phyloP scores from a whole-genome alignment of 371 early-diverging fungal species.

The Lichtheimia ornata region DNA sequence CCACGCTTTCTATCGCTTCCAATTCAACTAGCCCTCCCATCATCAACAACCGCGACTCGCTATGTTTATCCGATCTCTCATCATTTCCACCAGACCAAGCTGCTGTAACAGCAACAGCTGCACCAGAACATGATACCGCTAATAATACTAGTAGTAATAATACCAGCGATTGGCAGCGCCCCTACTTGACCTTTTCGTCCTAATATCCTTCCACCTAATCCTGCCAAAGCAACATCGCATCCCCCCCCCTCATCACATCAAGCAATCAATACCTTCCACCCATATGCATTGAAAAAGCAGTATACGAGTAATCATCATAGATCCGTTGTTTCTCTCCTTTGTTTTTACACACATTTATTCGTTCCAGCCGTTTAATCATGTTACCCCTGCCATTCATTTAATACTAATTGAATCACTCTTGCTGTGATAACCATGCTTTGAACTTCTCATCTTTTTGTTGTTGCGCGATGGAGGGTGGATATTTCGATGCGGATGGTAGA shows the following conservation, averaged over 20 bases:
- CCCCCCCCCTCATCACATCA: no score
- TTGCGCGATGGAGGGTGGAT: conserved; percentile 42
- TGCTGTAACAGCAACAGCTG: no score
- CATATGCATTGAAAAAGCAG: background rate
- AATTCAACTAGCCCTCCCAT: conserved; percentile 2
- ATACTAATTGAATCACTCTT: conserved; percentile 1
- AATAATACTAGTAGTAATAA: conserved; percentile 3
- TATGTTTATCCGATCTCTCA: conserved; percentile 7
- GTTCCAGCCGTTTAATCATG: no score
- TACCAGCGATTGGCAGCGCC: conserved; percentile 11
- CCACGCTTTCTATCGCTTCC: conserved; percentile 13
- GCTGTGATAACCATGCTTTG: conserved; percentile 33
- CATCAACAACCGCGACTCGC: background rate
- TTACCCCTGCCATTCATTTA: background rate
- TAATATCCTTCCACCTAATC: no score
- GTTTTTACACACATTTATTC: no score
- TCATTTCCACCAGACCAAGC: background rate
- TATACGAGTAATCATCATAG: background rate
- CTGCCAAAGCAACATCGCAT: no score
- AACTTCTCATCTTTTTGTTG: conserved; percentile 37
- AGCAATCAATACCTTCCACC: no score
- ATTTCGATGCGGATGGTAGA: conserved; percentile 39
- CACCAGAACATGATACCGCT: background rate
- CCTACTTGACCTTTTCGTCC: no score
- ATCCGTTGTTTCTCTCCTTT: no score